phyloP scores from a whole-genome alignment of 768 basidiomycete species.

The Pulveroboletus sp. region DNA sequence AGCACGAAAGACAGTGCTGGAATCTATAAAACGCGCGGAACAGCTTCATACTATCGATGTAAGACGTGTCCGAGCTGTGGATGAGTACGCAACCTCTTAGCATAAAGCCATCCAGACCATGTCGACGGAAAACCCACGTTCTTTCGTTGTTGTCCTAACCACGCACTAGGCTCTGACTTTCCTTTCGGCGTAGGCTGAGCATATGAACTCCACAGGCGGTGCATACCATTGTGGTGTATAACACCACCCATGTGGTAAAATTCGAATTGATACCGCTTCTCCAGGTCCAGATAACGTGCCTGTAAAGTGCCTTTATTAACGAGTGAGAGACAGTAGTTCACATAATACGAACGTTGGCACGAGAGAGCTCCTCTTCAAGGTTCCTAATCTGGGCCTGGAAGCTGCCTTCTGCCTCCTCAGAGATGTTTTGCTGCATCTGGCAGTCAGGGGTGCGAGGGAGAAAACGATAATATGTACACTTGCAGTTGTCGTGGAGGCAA shows the following conservation, averaged over 20 bases:
- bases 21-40: neutral
- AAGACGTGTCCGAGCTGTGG: slow-evolving; percentile 28
- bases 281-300: slow-evolving; percentile 52
- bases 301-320: slow-evolving; percentile 18
- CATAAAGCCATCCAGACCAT: neutral
- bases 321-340: neutral
- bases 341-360: slow-evolving; percentile 44
- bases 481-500: slow-evolving; percentile 44
- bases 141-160: slow-evolving; percentile 65
- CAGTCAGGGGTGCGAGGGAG: slow-evolving; percentile 5
- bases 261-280: slow-evolving; percentile 63
- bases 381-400: slow-evolving; percentile 62
- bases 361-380: slow-evolving; percentile 58
- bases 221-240: slow-evolving; percentile 67
- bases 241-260: slow-evolving; percentile 78
- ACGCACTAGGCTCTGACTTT: slow-evolving; percentile 54
- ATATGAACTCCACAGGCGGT: slow-evolving; percentile 56
- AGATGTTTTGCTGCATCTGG: slow-evolving; percentile 38
- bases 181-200: slow-evolving; percentile 41
- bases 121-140: slow-evolving; percentile 25
- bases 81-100: slow-evolving; percentile 1
- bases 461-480: slow-evolving; percentile 15
- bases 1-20: neutral
- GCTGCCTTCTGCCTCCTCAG: slow-evolving; percentile 68
- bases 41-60: slow-evolving; percentile 14